Base-by-base conservation (phyloP, 306 rosid genomes). In the Pterocarpus santalinus region DNA sequence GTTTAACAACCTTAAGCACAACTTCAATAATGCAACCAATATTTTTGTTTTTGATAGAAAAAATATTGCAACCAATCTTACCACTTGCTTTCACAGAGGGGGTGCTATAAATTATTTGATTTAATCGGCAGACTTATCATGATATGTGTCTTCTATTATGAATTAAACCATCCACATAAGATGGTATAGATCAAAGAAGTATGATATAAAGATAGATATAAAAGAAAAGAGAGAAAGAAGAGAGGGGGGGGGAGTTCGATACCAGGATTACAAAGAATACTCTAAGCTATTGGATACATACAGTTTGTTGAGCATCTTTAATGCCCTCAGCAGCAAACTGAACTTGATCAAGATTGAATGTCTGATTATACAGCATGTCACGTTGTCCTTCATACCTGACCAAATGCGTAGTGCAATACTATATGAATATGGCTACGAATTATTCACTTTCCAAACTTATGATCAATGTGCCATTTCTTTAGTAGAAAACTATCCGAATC, bases 371-470 rank as follows among this genome's bases (percentile, higher is more conserved):
- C 69, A 95, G 86, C 98, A 92, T 90, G 84, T 95, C 99, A 33
- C 97, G 97, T 57, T 95, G 99, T 55, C 98, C 99, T 89, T 93
- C 99, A 87, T 95, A 95, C 97, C 99, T 95, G 91, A 81, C 76
- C 70, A 90, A 43, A 83, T 47, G 77, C 9, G 74, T 38, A 16
- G 81, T 22, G 38, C 13, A 67, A 72, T 7, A 4, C 43, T 28
- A 63, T 75, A 75, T 17, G 76, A 71, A 74, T n/a, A 86, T 57
- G 69, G 38, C 30, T 13, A 43, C 12, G 22, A 67, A 13, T 65
- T 2, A 55, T 65, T 80, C 60, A 5, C 62, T 65, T 57, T 52
- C 58, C 53, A 73, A 12, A 58, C 16, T 65, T 78, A 44, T 2
- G 22, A 61, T 8, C 72, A 73, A 28, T n/a, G 3, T 56, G 17